A percentile compares a stretch with the other conserved stretches of the same genome.
Evolutionary conservation across 805 yeast species (phyloP).

Genomic region (Candida stauntonica): DNA sequence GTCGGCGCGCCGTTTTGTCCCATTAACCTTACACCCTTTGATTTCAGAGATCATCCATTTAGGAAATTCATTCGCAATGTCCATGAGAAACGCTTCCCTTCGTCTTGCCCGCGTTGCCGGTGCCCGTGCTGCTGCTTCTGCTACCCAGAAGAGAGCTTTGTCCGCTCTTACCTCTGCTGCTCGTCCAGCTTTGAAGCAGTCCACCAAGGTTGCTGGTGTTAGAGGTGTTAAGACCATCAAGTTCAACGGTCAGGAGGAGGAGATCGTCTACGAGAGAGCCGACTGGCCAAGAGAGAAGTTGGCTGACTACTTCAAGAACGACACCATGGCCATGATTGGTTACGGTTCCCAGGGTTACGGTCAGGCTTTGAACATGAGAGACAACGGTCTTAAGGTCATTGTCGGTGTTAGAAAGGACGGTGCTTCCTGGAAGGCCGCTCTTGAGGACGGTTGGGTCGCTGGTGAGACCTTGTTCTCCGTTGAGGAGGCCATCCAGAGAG

Average conservation of each 20-base stretch:
- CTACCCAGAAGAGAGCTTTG: conserved; percentile 54
- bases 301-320: conserved; percentile 94
- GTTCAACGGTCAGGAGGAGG: conserved; percentile 96
- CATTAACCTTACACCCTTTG: not conserved
- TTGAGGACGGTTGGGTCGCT: conserved; percentile 99
- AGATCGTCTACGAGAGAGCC: conserved; percentile 95
- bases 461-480: conserved; percentile 97
- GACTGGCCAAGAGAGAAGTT: conserved; percentile 99
- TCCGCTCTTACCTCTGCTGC: conserved; percentile 45
- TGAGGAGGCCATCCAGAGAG: conserved; percentile 85
- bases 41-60: not conserved
- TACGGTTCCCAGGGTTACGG: conserved; percentile 99
- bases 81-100: conserved; percentile 43
- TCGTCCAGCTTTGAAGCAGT: conserved; percentile 55
- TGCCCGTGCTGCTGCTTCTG: conserved; percentile 38
- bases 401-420: conserved; percentile 98
- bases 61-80: conserved; percentile 21
- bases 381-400: conserved; percentile 96
- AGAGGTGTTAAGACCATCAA: conserved; percentile 96
- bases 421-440: conserved; percentile 99
- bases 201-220: conserved; percentile 50
- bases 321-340: conserved; percentile 95
- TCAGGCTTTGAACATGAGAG: conserved; percentile 98
- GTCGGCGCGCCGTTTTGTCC: not conserved
- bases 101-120: conserved; percentile 46